phyloP scores from a whole-genome alignment of 345 rosid genomes.

The Laguncularia racemosa region DNA sequence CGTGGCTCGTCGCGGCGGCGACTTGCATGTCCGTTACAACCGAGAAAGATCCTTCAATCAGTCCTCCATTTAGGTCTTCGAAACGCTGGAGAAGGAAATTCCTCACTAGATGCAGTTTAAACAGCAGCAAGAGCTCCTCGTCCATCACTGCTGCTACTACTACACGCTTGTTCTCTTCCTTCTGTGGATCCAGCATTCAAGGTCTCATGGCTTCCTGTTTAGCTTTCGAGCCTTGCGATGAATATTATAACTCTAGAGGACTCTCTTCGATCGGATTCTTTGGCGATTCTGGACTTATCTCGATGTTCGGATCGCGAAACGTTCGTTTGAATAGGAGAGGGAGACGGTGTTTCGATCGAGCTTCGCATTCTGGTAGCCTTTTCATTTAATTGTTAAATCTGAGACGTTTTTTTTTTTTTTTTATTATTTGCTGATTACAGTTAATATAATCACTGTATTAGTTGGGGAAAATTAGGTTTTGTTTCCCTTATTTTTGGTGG shows the following conservation, averaged over 20 bases:
- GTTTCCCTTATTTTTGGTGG: not conserved
- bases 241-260: slow-evolving; percentile 25
- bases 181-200: slow-evolving; percentile 22
- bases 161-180: slow-evolving; percentile 11
- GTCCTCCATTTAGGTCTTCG: slow-evolving; percentile 9
- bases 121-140: not conserved
- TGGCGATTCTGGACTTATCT: slow-evolving; percentile 9
- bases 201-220: slow-evolving; percentile 28
- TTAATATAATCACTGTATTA: not conserved
- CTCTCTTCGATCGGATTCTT: slow-evolving; percentile 9
- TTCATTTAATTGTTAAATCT: not conserved
- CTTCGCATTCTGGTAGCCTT: slow-evolving; percentile 6
- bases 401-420: not conserved
- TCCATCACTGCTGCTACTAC: no score
- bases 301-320: slow-evolving; percentile 13
- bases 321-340: slow-evolving; percentile 10
- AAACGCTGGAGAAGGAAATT: slow-evolving; percentile 15
- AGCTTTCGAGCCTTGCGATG: slow-evolving; percentile 34
- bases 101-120: slow-evolving; percentile 13
- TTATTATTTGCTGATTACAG: not conserved
- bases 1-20: slow-evolving; percentile 26
- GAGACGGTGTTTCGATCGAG: slow-evolving; percentile 9
- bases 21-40: slow-evolving; percentile 36
- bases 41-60: slow-evolving; percentile 11
- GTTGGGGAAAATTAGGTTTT: not conserved